phyloP scores from a whole-genome alignment of 2,329 filamentous ascomycete genomes.

The Cordyceps militaris region DNA sequence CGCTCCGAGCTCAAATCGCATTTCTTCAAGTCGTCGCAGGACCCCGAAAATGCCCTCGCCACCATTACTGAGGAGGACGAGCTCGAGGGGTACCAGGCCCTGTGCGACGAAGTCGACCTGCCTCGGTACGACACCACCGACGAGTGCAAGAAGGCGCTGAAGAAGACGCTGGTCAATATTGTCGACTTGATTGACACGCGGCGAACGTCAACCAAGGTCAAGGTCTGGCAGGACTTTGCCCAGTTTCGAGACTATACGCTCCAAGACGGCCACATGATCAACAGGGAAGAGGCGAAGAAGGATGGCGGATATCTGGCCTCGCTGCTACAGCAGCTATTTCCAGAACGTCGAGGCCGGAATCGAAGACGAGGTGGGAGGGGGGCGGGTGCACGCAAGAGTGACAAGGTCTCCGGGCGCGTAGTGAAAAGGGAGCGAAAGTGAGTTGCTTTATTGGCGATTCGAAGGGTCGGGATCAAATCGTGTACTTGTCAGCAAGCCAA shows the following conservation, averaged over 20 bases:
- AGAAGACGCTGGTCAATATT: conserved; percentile 25
- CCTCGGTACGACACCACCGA: conserved; percentile 13
- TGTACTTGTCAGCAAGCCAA: too few species aligned
- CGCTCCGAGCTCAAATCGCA: conserved; percentile 22
- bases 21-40: conserved; percentile 23
- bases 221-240: conserved; percentile 23
- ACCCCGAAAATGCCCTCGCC: neutral
- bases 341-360: neutral
- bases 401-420: neutral
- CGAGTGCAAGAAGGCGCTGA: conserved; percentile 20
- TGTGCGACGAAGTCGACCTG: conserved; percentile 24
- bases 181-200: conserved; percentile 25
- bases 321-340: conserved; percentile 16
- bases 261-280: conserved; percentile 17
- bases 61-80: conserved; percentile 9
- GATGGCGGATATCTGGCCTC: conserved; percentile 19
- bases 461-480: too few species aligned
- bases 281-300: conserved; percentile 19
- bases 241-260: conserved; percentile 22
- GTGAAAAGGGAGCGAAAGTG: neutral
- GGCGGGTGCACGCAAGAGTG: neutral
- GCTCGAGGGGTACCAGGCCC: conserved; percentile 21
- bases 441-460: neutral
- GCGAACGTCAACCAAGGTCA: conserved; percentile 19
- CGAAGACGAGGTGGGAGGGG: conserved; percentile 28